Base-by-base conservation (phyloP, 495 filamentous ascomycete genomes). In the Hypoxylon lienhwacheense region DNA sequence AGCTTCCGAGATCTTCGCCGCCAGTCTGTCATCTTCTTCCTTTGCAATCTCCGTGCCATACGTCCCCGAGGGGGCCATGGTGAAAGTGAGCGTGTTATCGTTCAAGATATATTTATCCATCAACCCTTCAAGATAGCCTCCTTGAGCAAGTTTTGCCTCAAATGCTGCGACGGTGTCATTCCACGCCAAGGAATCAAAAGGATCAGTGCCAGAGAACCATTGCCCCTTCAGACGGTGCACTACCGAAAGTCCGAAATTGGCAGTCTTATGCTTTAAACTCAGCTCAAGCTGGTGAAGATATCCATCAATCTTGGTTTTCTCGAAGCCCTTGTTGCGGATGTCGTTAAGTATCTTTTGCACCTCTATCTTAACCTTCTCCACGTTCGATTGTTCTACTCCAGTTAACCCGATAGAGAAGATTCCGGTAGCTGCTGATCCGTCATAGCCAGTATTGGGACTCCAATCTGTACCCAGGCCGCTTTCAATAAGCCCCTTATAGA, bases 191-290 rank as follows among this genome's bases (percentile, higher is more conserved):
- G 88, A 82, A 50, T 93, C 83, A 69, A 98, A 91, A 7, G 93
- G 95, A 68, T 97, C 89, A 8, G 89, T 80, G 10, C 93, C 93
- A 48, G 93, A 93, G 69, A 97, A 96, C 93, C 93, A 98, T 20
- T 84, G 83, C 2, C 89, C 85, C 45, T 93, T 87, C 46, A 96
- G 76, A 35, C 90, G 80, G 59, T 96, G 87, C 76, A 97, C 87
- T 1, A 98, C 72, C 33, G 84, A 84, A 80, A 97, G 88, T 16
- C 93, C 93, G 63, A 98, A 97, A 57, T 87, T 87, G 25, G 93
- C 87, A 1, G 89, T 96, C 71, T 97, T 97, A 70, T 97, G 92
- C 64, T 96, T 95, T 17, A 97, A 73, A 7, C 82, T 77, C 25
- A 98, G 77, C 63, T 98, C 93, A 7, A 97, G 76, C 69, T 96